Evolutionary conservation across 2,329 filamentous ascomycete genomes (phyloP), one percentile per base, ranked within the genome.

Genomic region (Microsporum ferrugineum): DNA sequence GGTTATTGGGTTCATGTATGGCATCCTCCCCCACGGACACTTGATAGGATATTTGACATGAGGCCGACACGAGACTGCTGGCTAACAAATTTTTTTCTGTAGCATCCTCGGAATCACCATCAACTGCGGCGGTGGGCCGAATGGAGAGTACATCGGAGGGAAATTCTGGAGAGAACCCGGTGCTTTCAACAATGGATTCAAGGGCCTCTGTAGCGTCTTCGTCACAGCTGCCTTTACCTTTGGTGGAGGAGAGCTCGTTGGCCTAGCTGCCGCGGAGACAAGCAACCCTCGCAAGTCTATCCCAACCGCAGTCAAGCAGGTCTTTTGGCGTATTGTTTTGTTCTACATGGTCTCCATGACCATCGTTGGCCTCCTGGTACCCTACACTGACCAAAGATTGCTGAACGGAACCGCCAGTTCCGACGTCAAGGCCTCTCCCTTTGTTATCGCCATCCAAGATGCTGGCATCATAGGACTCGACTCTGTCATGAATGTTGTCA

Each of bases 401-500:
- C 68, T 77, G 41, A 66, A 68, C 53, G 72, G 71, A 29, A 61
- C 61, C 5, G 68, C 64, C 17, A 66, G 65, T 31, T 66, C 68
- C 29, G 71, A 72, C 63, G 69, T 72, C 60, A 73, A 73, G 41
- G 76, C 78, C 0, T 95, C 90, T 2, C 92, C 92, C 1, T 96
- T 96, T 72, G 91, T 96, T 68, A 95, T 96, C 68, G 89, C 91
- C 64, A 95, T 96, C 67, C 79, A 88, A 66, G 87, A 91, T 64
- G 90, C 91, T 1, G 87, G 89, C 6, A 95, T 96, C 68, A 76
- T 83, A 47, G 86, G 87, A 1, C 82, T 96, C 2, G 89, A 90
- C 1, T 91, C 88, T 0, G 82, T 96, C 60, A 95, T 96, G 88
- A 96, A 97, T 73, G 85, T 84, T n/a, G 90, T 96, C 63, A 96